Evolutionary conservation across 192 early-diverging fungal species (phyloP).

Genomic region (Umbelopsis ramanniana): DNA sequence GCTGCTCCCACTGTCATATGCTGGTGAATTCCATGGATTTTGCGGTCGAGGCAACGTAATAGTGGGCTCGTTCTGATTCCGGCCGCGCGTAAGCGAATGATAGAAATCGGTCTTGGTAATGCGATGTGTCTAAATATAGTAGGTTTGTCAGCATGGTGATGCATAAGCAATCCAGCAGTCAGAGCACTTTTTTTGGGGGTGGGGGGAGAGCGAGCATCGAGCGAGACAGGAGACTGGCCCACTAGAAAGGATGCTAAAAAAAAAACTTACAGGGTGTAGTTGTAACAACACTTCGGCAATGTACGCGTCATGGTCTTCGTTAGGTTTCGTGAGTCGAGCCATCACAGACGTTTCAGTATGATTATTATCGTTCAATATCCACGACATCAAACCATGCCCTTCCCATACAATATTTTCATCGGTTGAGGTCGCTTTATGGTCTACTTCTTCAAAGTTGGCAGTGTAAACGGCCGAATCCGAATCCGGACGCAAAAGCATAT

Average conservation of each 20-base stretch:
- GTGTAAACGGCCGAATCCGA: slow-evolving; percentile 41
- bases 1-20: neutral
- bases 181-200: neutral
- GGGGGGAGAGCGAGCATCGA: neutral
- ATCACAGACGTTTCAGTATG: slow-evolving; percentile 14
- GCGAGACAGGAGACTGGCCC: neutral
- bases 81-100: slow-evolving; percentile 17
- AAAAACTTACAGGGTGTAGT: slow-evolving; percentile 34
- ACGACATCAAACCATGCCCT: slow-evolving; percentile 35
- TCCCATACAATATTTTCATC: slow-evolving; percentile 21
- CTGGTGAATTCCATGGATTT: neutral
- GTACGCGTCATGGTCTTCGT: slow-evolving; percentile 7
- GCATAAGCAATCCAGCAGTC: slow-evolving; percentile 10
- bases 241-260: neutral
- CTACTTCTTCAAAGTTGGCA: slow-evolving; percentile 38
- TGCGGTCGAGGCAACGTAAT: neutral
- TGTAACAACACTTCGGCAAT: slow-evolving; percentile 34
- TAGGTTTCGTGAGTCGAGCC: slow-evolving; percentile 24
- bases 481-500: slow-evolving; percentile 38
- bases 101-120: slow-evolving; percentile 20
- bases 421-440: neutral
- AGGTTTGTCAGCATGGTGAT: slow-evolving; percentile 17
- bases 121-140: slow-evolving; percentile 19
- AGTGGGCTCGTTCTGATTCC: slow-evolving; percentile 8
- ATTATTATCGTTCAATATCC: slow-evolving; percentile 24